Conservation (phyloP, 1,139 yeast genomes). For the Yamadazyma aaseri region DNA sequence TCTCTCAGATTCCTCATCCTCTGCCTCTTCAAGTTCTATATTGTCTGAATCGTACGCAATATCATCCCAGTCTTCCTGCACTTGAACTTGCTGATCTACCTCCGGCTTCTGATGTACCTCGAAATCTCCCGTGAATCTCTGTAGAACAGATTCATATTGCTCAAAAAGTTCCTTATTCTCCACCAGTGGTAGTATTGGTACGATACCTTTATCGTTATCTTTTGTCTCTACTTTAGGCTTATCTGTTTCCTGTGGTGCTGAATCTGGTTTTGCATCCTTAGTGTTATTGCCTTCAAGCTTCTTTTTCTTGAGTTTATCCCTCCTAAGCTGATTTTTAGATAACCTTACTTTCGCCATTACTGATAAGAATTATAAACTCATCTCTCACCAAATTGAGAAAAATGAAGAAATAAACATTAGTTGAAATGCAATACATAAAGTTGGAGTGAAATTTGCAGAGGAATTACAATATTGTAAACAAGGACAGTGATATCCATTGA, state of each 20-base stretch:
- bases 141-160: slow-evolving; percentile 4
- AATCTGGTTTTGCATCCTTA: not conserved
- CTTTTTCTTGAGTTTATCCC: slow-evolving; percentile 57
- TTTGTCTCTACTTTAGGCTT: not conserved
- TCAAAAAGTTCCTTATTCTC: slow-evolving; percentile 7
- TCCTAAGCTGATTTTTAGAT: slow-evolving; percentile 61
- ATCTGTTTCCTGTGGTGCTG: not conserved
- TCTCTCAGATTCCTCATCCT: slow-evolving; percentile 27
- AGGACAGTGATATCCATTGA: no score
- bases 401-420: no score
- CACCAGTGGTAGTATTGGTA: not conserved
- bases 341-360: slow-evolving; percentile 28
- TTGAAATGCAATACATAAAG: no score
- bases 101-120: not conserved
- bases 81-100: slow-evolving; percentile 12
- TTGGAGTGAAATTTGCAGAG: no score
- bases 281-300: slow-evolving; percentile 20
- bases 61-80: not conserved
- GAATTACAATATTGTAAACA: no score
- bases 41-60: slow-evolving; percentile 24
- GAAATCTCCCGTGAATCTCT: slow-evolving; percentile 2
- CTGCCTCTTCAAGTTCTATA: slow-evolving; percentile 5
- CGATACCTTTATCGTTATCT: not conserved
- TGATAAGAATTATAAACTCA: no score
- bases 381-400: no score